Evolutionary conservation across 2,329 filamentous ascomycete genomes (phyloP).

Genomic region (Nothomitra cinnamomea): DNA sequence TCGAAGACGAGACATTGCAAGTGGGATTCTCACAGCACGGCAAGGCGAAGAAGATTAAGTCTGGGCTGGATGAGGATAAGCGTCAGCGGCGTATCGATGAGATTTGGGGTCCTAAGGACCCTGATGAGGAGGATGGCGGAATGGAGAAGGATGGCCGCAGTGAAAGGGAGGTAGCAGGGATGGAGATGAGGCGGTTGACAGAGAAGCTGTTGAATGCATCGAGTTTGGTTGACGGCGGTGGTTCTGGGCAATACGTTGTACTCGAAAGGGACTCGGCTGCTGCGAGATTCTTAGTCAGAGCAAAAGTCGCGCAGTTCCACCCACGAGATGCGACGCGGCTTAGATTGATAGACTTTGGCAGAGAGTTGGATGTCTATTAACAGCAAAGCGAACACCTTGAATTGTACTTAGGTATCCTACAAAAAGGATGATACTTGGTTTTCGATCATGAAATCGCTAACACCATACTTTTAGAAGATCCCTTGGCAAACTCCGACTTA

Average conservation of each 20-base stretch:
- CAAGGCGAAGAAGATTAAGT: slow-evolving; percentile 18
- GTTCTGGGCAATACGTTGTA: slow-evolving; percentile 28
- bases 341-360: slow-evolving; percentile 35
- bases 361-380: slow-evolving; percentile 4
- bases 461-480: neutral
- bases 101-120: slow-evolving; percentile 24
- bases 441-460: neutral
- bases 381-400: neutral
- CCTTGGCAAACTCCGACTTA: neutral
- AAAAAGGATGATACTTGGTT: neutral
- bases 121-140: slow-evolving; percentile 11
- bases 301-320: slow-evolving; percentile 38
- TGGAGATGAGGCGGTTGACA: slow-evolving; percentile 30
- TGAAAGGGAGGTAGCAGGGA: slow-evolving; percentile 30
- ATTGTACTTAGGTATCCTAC: neutral
- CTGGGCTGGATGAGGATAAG: slow-evolving; percentile 18
- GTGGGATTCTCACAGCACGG: slow-evolving; percentile 37
- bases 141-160: slow-evolving; percentile 12
- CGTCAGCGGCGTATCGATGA: slow-evolving; percentile 34
- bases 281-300: slow-evolving; percentile 34
- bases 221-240: slow-evolving; percentile 17
- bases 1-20: slow-evolving; percentile 34
- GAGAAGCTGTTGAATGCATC: slow-evolving; percentile 25
- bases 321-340: slow-evolving; percentile 34
- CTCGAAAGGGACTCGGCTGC: slow-evolving; percentile 33